Base-by-base conservation (phyloP, 2,329 filamentous ascomycete species). In the Rachicladosporium sp. region DNA sequence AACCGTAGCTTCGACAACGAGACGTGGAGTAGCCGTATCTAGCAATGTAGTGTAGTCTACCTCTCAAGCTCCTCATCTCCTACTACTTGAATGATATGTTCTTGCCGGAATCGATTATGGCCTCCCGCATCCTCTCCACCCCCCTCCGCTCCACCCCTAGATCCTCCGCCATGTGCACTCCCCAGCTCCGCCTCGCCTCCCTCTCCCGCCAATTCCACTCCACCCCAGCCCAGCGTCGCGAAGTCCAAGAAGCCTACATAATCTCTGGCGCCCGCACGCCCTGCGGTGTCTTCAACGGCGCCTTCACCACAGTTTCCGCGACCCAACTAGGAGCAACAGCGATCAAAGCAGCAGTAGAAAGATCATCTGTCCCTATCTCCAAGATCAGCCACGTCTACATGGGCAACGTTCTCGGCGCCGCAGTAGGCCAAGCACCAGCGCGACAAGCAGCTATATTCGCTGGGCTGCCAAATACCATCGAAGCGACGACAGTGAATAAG, bases 401-500 rank as follows among this genome's bases (percentile, higher is more conserved):
- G 84, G 91, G 91, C 58, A 93, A 95, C 55, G 91, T 96, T 7
- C 73, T 96, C 31, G 80, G 87, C 61, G 89, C 73, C 33, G 75
- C 74, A 11, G 74, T 91, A 4, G 91, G 91, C 34, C 91, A 98
- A 65, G 77, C 91, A 0, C 91, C 91, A 2, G 89, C 91, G 13
- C 78, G 91, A 36, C 91, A 98, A 66, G 91, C 91, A 8, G 69
- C 77, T 48, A 82, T 96, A 44, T 89, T 93, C 56, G 86, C 91
- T 3, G 88, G 88, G 2, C 75, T 96, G 3, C 73, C 86, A 7
- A 68, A 78, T n/a, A 76, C 72, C 5, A 74, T 93, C 41, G 91
- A 98, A 65, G 82, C 88, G 29, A 80, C 82, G 37, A 96, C 91
- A 10, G 80, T 98, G 63, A 98, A 98, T 72, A 98, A 98, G 66